Conservation (phyloP, 768 basidiomycete species). For the Suillus spraguei region DNA sequence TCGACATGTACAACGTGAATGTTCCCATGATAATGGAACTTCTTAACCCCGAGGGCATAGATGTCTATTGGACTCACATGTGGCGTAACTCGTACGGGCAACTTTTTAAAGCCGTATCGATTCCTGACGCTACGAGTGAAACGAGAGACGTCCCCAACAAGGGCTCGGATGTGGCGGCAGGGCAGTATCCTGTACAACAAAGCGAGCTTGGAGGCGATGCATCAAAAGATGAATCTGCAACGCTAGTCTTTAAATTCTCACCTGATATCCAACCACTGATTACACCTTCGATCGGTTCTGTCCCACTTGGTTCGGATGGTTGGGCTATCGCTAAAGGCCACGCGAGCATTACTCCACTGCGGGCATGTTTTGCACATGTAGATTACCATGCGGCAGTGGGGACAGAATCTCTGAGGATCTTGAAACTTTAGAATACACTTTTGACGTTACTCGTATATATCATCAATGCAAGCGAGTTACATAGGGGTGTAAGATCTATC, state of each 20-base stretch:
- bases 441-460: background rate
- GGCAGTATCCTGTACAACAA: constrained; percentile 20
- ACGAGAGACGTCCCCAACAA: constrained; percentile 36
- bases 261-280: constrained; percentile 73
- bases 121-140: constrained; percentile 19
- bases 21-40: constrained; percentile 78
- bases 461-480: background rate
- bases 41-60: constrained; percentile 58
- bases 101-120: constrained; percentile 61
- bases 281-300: constrained; percentile 51
- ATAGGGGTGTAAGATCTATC: background rate
- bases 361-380: constrained; percentile 70
- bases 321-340: constrained; percentile 76
- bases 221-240: constrained; percentile 25
- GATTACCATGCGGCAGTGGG: constrained; percentile 7
- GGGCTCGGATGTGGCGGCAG: constrained; percentile 45
- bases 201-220: constrained; percentile 11
- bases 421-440: constrained; percentile 49
- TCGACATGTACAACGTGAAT: constrained; percentile 87
- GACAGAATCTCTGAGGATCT: constrained; percentile 48
- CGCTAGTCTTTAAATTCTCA: constrained; percentile 74
- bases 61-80: constrained; percentile 78
- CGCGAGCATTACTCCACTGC: constrained; percentile 78
- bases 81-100: constrained; percentile 87
- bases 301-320: constrained; percentile 82